Base-by-base conservation (phyloP, 148 eudicot species). In the Amaranthus palmeri region DNA sequence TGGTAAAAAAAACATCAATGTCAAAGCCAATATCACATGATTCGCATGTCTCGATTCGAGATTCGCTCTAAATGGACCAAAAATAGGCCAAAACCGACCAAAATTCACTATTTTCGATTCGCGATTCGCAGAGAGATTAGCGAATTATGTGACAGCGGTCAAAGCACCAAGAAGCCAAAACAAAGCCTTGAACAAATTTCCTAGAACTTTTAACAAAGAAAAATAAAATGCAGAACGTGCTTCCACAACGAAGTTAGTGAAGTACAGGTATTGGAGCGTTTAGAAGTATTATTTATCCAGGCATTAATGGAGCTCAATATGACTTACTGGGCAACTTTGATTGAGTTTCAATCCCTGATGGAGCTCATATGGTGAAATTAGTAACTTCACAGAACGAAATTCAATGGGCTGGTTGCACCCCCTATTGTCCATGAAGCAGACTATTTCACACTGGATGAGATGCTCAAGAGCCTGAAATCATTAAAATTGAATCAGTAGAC, bases 401-500 rank as follows among this genome's bases (percentile, higher is more conserved):
- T 93, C 97, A 73, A 81, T 71, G 49, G 91, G 88, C 67, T 91
- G 97, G 74, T 81, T 85, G 65, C 83, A 85, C 40, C 92, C 91
- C 79, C 93, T 86, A 61, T 71, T 82, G 72, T 93, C 97, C 78
- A 79, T 73, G 76, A 83, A 91, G 46, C 85, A 72, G 75, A 93
- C 74, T 40, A 93, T 65, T 70, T 84, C 87, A 72, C 86, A 84
- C 54, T 86, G 86, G 72, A 91, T 46, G 72, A 93, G 97, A 78
- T 93, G 97, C 81, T 93, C 93, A 85, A 91, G 85, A 61, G 96
- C 97, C 98, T 91, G 87, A 52, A 82, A 74, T 62, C 40, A 68
- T 64, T 49, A 7, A 14, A 72, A 68, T 64, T 49, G 7, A 14
- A 72, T 43, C 50, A 64, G 73, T 43, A 67, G 67, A 66, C 62